Conservation (phyloP, 2,329 filamentous ascomycete genomes). For the Trichoderma hamatum region DNA sequence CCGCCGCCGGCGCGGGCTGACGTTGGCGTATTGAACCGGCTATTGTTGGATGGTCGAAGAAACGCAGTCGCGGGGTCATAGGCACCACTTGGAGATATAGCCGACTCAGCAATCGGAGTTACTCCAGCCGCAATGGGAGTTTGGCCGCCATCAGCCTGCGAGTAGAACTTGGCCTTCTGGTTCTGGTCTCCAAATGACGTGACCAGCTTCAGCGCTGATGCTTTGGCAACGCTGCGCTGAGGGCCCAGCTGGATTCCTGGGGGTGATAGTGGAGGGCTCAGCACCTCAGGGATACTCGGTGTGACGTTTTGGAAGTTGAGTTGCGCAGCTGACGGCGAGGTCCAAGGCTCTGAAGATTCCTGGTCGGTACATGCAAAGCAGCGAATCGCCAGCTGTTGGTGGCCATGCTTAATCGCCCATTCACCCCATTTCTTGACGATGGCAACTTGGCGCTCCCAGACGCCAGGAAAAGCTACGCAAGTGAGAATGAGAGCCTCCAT, state of each 20-base stretch:
- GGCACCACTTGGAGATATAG: slow-evolving; percentile 56
- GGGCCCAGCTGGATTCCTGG: slow-evolving; percentile 64
- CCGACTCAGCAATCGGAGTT: slow-evolving; percentile 84
- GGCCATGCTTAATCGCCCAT: slow-evolving; percentile 80
- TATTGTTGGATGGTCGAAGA: slow-evolving; percentile 66
- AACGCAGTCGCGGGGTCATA: slow-evolving; percentile 69
- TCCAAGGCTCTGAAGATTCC: slow-evolving; percentile 85
- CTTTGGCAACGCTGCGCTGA: slow-evolving; percentile 70
- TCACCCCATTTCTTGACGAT: slow-evolving; percentile 95
- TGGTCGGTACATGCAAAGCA: slow-evolving; percentile 90
- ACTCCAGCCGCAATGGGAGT: slow-evolving; percentile 83
- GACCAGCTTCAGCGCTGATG: slow-evolving; percentile 85
- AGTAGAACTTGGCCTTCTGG: slow-evolving; percentile 67
- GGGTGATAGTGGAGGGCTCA: slow-evolving; percentile 75
- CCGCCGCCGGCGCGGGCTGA: slow-evolving; percentile 64
- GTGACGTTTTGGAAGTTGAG: slow-evolving; percentile 58
- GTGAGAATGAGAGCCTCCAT: slow-evolving; percentile 93
- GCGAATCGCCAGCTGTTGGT: slow-evolving; percentile 87
- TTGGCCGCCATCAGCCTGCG: slow-evolving; percentile 56
- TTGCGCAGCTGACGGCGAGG: slow-evolving; percentile 74
- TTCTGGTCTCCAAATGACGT: slow-evolving; percentile 76
- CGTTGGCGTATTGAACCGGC: slow-evolving; percentile 69
- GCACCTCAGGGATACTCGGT: slow-evolving; percentile 60
- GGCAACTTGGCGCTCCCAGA: slow-evolving; percentile 89
- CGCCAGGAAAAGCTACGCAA: slow-evolving; percentile 76